phyloP scores from a whole-genome alignment of 768 basidiomycete species.

The Clathrus columnatus region DNA sequence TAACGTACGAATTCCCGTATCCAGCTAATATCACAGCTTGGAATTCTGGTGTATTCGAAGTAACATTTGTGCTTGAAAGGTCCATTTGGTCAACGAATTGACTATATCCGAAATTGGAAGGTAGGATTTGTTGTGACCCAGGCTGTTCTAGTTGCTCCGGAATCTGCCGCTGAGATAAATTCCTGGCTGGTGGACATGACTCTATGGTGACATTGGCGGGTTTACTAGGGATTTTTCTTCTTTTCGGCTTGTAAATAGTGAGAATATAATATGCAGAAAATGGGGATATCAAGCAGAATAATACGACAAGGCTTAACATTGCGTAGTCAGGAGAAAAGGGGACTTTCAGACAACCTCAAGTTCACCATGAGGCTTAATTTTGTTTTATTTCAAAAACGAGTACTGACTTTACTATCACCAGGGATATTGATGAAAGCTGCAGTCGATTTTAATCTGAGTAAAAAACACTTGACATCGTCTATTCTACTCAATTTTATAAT shows the following conservation, averaged over 20 bases:
- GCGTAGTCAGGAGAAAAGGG: neutral
- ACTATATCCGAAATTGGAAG: neutral
- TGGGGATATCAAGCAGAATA: neutral
- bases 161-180: slow-evolving; percentile 4
- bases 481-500: no score
- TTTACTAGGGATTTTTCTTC: no score
- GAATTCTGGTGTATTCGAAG: slow-evolving; percentile 46
- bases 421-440: neutral
- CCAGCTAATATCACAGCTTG: slow-evolving; percentile 84
- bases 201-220: no score
- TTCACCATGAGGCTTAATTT: neutral
- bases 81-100: slow-evolving; percentile 2
- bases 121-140: no score
- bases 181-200: no score
- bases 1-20: slow-evolving; percentile 85
- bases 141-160: no score
- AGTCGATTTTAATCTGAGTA: no score
- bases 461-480: no score
- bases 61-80: slow-evolving; percentile 1
- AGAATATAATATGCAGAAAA: slow-evolving; percentile 1
- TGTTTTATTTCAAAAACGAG: no score
- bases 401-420: neutral
- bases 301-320: slow-evolving; percentile 1
- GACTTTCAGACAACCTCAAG: neutral
- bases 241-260: no score